Evolutionary conservation across 2,329 filamentous ascomycete genomes (phyloP), one percentile per base, ranked within the genome.

Genomic region (Talaromyces islandicus): DNA sequence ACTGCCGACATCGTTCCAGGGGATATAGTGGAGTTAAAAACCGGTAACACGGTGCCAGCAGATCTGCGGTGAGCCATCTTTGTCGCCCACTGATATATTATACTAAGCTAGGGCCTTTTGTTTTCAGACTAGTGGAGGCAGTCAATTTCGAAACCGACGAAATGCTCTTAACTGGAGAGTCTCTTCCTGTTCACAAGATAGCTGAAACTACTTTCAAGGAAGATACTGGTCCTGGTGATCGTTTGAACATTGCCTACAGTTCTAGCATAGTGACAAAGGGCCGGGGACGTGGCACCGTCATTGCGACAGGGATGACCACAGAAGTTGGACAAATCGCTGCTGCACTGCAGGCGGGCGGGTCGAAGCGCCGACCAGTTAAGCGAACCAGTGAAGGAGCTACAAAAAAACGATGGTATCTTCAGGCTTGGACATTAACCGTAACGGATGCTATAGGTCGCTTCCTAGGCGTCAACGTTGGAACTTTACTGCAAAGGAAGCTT

Each of bases 71-170:
- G 27, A 50, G 57, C 21, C 30, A 14, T 17, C 32, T 50, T 35
- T 57, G 19, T 57, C 21, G 52, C 21, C 30, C 46, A 9, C 54
- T 32, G 30, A 43, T 59, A 43, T 46, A n/a, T 54, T 27, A n/a
- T 51, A 19, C 46, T 57, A 50, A 57, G 19, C 21, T 50, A 35
- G 25, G 41, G 29, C 38, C 2, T 43, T 32, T 41, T 57, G 24
- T 29, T 29, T 25, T 32, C 53, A 60, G 82, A 60, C 67, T 80
- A 32, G 73, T 83, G 58, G 81, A 83, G 66, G 75, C 82, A 60
- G 84, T 91, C 74, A 92, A 92, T 72, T 77, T 90, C 62, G 88
- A 88, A 54, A 88, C 88, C 64, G 90, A 94, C 62, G 84, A 86
- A 67, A 81, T 83, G 10, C 79, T 86, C 50, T 75, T 87, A 38